These are phyloP conservation scores for Primulina tabacum DNA, from an alignment of 257 asterid species.

Conservation along the genomic window DNA sequence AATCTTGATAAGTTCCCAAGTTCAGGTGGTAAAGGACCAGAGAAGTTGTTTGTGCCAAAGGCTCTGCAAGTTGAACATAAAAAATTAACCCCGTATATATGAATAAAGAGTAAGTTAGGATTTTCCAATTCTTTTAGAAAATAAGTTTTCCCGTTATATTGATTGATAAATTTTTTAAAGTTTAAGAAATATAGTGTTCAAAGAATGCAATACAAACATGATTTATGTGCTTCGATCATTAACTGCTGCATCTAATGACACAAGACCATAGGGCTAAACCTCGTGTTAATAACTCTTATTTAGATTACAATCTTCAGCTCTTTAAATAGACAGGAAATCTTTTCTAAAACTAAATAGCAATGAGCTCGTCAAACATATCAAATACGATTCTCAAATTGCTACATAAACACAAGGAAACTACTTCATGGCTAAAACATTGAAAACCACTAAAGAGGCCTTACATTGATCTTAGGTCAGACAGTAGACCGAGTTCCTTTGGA, in stretches of 20 bases:
- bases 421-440: not conserved
- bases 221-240: not conserved
- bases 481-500: constrained; percentile 66
- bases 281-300: not conserved
- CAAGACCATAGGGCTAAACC: not conserved
- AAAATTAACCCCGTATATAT: not conserved
- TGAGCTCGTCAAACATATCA: not conserved
- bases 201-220: not conserved
- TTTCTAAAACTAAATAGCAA: not conserved
- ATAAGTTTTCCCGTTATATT: not conserved
- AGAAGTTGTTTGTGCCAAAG: constrained; percentile 61
- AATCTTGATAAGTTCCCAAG: constrained; percentile 61
- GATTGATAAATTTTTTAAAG: not conserved
- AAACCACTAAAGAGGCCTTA: constrained; percentile 27
- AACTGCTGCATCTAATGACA: no score
- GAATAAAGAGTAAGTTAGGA: not conserved
- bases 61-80: constrained; percentile 33
- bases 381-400: not conserved
- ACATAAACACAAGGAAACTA: not conserved
- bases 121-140: not conserved
- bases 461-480: constrained; percentile 56
- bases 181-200: not conserved
- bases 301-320: not conserved
- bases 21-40: constrained; percentile 70
- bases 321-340: not conserved